Evolutionary conservation across 2,329 filamentous ascomycete species (phyloP).

Genomic region (Colletotrichum brevisporum): DNA sequence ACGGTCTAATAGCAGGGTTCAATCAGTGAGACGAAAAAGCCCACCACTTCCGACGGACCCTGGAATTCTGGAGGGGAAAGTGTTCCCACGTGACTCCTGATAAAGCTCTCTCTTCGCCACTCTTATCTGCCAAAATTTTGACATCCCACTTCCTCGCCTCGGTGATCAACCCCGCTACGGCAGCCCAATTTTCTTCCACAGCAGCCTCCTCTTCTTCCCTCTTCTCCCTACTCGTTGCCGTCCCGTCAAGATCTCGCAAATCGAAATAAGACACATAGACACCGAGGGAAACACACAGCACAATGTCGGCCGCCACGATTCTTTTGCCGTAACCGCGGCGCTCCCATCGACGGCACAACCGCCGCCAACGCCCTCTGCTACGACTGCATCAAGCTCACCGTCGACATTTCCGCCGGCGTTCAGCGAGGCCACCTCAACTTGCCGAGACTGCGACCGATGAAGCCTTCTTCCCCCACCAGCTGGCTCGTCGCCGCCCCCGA

Average conservation of each 20-base stretch:
- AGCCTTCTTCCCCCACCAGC: slow-evolving; percentile 83
- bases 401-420: slow-evolving; percentile 93
- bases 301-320: slow-evolving; percentile 62
- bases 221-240: slow-evolving; percentile 10
- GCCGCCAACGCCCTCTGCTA: slow-evolving; percentile 91
- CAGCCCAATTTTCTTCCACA: slow-evolving; percentile 16
- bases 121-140: slow-evolving; percentile 30
- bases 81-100: slow-evolving; percentile 13
- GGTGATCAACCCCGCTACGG: slow-evolving; percentile 36
- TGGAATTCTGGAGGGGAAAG: not conserved
- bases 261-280: slow-evolving; percentile 8
- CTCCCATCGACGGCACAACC: slow-evolving; percentile 92
- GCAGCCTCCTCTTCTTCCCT: not conserved
- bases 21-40: not conserved
- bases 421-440: slow-evolving; percentile 94
- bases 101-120: slow-evolving; percentile 35
- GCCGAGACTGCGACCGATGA: slow-evolving; percentile 95
- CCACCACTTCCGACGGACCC: slow-evolving; percentile 15
- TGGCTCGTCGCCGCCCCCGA: slow-evolving; percentile 91
- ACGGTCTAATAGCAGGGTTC: slow-evolving; percentile 15
- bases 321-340: slow-evolving; percentile 98
- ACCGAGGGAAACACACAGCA: not conserved
- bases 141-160: slow-evolving; percentile 21
- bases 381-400: slow-evolving; percentile 94
- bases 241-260: slow-evolving; percentile 1